A percentile compares a stretch with the other conserved stretches of the same genome.
Conservation (phyloP, 228 moss, liverwort and hornwort species). For the Sphagnum magellanicum region DNA sequence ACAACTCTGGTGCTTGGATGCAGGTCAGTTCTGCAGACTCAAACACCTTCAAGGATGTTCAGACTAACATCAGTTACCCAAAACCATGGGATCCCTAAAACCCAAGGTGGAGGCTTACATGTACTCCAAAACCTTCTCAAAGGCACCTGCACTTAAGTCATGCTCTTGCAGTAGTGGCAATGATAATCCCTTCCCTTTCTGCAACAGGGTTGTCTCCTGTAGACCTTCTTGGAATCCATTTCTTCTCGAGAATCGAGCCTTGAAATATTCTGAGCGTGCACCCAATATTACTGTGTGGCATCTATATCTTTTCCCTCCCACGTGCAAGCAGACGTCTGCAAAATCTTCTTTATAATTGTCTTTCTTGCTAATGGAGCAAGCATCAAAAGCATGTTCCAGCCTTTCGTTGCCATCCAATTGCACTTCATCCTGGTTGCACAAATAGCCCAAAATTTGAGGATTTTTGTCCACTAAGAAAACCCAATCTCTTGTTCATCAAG, state of each 20-base stretch:
- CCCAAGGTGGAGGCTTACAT: constrained; percentile 44
- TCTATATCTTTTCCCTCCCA: constrained; percentile 55
- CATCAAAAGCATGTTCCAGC: constrained; percentile 20
- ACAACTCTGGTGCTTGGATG: too few relatives aligned
- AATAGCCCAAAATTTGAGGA: neutral
- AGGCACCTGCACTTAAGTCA: constrained; percentile 64
- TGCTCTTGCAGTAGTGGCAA: constrained; percentile 67
- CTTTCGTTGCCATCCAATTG: constrained; percentile 15
- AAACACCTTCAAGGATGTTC: too few relatives aligned
- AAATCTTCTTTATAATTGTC: constrained; percentile 56
- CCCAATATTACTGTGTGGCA: constrained; percentile 73
- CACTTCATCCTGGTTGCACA: constrained; percentile 10
- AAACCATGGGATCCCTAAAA: neutral
- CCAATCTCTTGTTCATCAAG: too few relatives aligned
- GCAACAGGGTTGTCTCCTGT: constrained; percentile 11
- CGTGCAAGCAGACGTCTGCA: constrained; percentile 68
- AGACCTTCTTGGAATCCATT: constrained; percentile 42
- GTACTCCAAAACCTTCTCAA: constrained; percentile 80
- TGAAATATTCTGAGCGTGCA: constrained; percentile 81
- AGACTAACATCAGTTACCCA: neutral
- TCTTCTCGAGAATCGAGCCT: constrained; percentile 73
- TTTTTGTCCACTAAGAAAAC: too few relatives aligned
- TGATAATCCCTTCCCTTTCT: constrained; percentile 12
- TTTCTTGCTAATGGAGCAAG: constrained; percentile 46
- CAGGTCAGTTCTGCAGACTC: too few relatives aligned